Evolutionary conservation across 169 alveolate genomes (phyloP).

Genomic region (Eimeria mitis): DNA sequence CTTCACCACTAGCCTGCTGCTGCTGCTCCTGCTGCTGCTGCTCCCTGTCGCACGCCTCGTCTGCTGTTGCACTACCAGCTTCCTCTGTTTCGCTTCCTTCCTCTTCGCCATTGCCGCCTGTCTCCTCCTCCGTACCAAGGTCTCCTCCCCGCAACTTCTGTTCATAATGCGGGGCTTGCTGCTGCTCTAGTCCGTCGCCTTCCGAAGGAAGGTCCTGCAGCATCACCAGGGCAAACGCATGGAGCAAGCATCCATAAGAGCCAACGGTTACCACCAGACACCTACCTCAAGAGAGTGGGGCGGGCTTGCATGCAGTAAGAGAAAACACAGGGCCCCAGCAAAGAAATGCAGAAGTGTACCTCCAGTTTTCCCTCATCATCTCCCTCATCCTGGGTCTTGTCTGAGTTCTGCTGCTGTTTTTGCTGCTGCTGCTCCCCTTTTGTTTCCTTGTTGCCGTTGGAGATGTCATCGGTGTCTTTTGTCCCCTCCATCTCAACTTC

Average conservation of each 20-base stretch:
- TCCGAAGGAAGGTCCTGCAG: constrained; percentile 9
- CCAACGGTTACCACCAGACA: neutral
- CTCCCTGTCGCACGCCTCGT: constrained; percentile 31
- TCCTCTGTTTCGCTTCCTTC: constrained; percentile 26
- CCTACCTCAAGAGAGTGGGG: neutral
- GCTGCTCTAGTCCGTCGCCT: constrained; percentile 51
- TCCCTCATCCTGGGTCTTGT: constrained; percentile 1
- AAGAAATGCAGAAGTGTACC: neutral
- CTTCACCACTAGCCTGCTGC: constrained; percentile 26
- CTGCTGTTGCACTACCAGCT: constrained; percentile 21
- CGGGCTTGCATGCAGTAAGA: neutral
- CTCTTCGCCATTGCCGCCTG: constrained; percentile 14
- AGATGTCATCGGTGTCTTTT: constrained; percentile 20
- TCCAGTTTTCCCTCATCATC: constrained; percentile 6
- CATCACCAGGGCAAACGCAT: neutral
- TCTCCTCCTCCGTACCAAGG: constrained; percentile 5
- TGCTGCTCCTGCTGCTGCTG: constrained; percentile 24
- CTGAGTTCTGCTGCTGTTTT: neutral
- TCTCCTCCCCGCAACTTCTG: constrained; percentile 30
- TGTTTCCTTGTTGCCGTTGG: neutral
- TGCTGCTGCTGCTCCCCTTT: constrained; percentile 19
- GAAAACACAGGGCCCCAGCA: neutral
- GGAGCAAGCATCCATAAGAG: neutral
- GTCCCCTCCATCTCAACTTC: constrained; percentile 22
- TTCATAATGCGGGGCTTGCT: constrained; percentile 20